Conservation (phyloP, 139 green algal genomes). For the Tetraselmis chui region DNA sequence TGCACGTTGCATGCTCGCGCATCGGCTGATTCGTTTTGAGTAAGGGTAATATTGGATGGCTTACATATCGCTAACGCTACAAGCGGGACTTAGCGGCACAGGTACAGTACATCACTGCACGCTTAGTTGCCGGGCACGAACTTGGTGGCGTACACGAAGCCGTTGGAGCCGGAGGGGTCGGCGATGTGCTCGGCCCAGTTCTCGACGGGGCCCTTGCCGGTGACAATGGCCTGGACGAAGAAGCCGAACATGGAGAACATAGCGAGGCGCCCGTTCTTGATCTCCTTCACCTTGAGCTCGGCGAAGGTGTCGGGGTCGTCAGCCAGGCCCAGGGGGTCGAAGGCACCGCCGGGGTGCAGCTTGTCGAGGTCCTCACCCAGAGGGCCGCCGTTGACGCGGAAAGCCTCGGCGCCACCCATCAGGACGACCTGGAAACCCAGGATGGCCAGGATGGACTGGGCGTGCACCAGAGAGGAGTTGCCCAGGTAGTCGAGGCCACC, state of each 20-base stretch:
- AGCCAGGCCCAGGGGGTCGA: constrained; percentile 92
- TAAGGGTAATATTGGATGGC: too few relatives aligned
- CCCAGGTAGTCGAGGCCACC: constrained; percentile 76
- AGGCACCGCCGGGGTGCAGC: constrained; percentile 86
- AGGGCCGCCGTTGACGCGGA: constrained; percentile 89
- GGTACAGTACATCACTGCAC: too few relatives aligned
- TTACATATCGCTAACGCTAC: too few relatives aligned
- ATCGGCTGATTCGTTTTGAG: too few relatives aligned
- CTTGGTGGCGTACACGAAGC: constrained; percentile 67
- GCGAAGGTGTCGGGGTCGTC: constrained; percentile 83
- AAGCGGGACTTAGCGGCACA: too few relatives aligned
- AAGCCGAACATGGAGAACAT: constrained; percentile 87
- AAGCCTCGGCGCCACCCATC: constrained; percentile 86
- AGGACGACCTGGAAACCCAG: constrained; percentile 81
- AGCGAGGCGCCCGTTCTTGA: constrained; percentile 80
- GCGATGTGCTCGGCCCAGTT: constrained; percentile 67
- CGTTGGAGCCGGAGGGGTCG: constrained; percentile 67
- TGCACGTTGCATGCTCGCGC: too few relatives aligned
- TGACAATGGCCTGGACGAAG: constrained; percentile 73
- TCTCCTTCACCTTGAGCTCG: constrained; percentile 81
- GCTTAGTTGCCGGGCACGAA: constrained; percentile 30
- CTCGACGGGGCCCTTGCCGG: constrained; percentile 39
- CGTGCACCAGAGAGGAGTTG: constrained; percentile 74
- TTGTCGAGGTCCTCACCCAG: constrained; percentile 65
- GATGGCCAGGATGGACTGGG: constrained; percentile 84